phyloP scores from a whole-genome alignment of 2,329 filamentous ascomycete genomes.

The Clarireedia sp. region DNA sequence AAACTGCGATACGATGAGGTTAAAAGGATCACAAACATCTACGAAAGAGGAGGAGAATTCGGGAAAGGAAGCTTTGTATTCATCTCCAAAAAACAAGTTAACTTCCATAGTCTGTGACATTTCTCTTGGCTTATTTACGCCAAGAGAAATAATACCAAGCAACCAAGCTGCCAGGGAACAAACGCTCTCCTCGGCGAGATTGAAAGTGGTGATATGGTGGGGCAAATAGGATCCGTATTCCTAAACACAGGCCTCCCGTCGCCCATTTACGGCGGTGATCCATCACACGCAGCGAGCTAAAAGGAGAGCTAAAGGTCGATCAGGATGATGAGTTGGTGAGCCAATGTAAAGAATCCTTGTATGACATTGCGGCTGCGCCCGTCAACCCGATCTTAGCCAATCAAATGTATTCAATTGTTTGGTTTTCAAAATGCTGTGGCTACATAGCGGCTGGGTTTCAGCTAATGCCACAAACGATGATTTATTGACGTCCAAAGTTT shows the following conservation, averaged over 20 bases:
- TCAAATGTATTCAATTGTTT: neutral
- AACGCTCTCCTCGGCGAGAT: neutral
- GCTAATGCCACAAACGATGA: too few relatives aligned
- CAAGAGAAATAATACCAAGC: neutral
- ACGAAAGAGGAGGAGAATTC: neutral
- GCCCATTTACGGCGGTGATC: neutral
- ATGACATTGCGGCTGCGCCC: neutral
- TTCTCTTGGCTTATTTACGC: constrained; percentile 3
- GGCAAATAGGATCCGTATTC: neutral
- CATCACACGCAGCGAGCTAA: neutral
- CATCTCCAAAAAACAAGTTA: neutral
- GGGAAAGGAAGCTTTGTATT: neutral
- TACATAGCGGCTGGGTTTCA: too few relatives aligned
- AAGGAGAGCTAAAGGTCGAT: neutral
- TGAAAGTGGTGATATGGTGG: neutral
- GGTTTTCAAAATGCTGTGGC: too few relatives aligned
- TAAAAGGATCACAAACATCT: too few relatives aligned
- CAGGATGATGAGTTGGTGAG: neutral
- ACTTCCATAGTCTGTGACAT: neutral
- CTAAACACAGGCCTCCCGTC: neutral
- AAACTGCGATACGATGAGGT: too few relatives aligned
- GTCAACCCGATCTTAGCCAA: neutral
- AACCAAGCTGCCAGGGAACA: neutral
- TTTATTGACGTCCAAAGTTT: too few relatives aligned
- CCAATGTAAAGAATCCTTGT: neutral